phyloP scores from a whole-genome alignment of 352 stramenopile species.

The Pseudoperonospora humuli region DNA sequence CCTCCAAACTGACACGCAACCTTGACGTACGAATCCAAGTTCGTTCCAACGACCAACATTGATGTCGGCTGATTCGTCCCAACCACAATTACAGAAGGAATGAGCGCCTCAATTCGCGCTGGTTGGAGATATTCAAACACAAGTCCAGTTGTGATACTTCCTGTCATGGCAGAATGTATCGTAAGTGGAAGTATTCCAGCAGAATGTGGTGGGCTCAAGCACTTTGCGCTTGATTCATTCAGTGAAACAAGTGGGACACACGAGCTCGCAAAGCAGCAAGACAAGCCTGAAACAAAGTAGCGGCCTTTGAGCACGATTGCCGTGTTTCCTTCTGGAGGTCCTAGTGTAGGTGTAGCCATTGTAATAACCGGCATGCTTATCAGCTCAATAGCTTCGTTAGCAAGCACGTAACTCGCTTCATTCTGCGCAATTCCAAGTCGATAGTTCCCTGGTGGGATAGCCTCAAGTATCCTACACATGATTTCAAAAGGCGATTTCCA shows the following conservation, averaged over 20 bases:
- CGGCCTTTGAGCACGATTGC: constrained; percentile 20
- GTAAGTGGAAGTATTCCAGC: constrained; percentile 9
- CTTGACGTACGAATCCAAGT: constrained; percentile 8
- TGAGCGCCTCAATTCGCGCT: constrained; percentile 9
- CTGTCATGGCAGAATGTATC: constrained; percentile 7
- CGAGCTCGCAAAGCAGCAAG: constrained; percentile 38
- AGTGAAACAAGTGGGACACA: constrained; percentile 19
- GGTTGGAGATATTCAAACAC: constrained; percentile 18
- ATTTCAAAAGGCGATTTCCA: constrained; percentile 30
- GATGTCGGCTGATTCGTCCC: constrained; percentile 7
- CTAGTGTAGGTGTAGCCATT: constrained; percentile 14
- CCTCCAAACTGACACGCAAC: constrained; percentile 22
- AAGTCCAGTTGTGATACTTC: constrained; percentile 7
- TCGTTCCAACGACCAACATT: constrained; percentile 21
- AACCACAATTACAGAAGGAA: constrained; percentile 26
- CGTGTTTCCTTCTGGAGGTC: constrained; percentile 15
- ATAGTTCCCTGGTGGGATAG: constrained; percentile 7
- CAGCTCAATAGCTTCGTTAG: constrained; percentile 15
- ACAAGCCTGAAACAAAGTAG: constrained; percentile 20
- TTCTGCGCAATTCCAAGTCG: constrained; percentile 22
- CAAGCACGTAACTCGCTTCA: constrained; percentile 10
- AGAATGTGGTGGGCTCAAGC: constrained; percentile 10
- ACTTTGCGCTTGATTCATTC: constrained; percentile 18
- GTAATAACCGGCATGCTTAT: constrained; percentile 19
- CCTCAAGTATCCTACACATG: constrained; percentile 12